A percentile compares a stretch with the other conserved stretches of the same genome.
Conservation (phyloP, 305 asterid species). For the Fraxinus baroniana region DNA sequence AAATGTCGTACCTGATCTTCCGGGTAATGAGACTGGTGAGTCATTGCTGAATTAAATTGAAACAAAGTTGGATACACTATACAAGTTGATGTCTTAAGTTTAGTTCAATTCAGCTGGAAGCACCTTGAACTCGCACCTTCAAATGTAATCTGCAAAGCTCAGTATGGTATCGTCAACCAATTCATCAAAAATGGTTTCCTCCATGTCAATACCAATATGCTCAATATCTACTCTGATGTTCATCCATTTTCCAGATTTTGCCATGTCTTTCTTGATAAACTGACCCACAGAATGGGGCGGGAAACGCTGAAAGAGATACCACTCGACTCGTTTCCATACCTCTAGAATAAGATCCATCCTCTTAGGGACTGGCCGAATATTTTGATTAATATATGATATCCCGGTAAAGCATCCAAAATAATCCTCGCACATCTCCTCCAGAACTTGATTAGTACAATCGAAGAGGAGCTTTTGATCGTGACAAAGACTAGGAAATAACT, state of each 20-base stretch:
- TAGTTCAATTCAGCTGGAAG: constrained; percentile 18
- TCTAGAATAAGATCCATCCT: constrained; percentile 54
- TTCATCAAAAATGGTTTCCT: constrained; percentile 36
- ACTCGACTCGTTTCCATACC: constrained; percentile 52
- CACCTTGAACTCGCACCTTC: not conserved
- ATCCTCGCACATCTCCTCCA: constrained; percentile 41
- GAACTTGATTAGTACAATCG: constrained; percentile 52
- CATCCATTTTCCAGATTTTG: constrained; percentile 42
- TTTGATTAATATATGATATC: constrained; percentile 27
- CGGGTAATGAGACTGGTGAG: not conserved
- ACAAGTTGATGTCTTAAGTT: constrained; percentile 6
- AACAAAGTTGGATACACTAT: not conserved
- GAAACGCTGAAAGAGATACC: constrained; percentile 34
- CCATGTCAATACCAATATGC: constrained; percentile 39
- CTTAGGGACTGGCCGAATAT: constrained; percentile 37
- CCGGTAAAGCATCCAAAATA: constrained; percentile 37
- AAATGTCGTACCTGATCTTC: not conserved
- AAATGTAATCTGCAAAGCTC: constrained; percentile 21
- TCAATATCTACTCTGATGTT: constrained; percentile 28
- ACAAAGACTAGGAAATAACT: constrained; percentile 44
- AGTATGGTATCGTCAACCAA: constrained; percentile 36
- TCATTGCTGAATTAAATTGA: not conserved
- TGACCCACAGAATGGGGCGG: constrained; percentile 37
- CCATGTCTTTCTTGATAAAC: constrained; percentile 46
- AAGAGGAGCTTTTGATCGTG: constrained; percentile 56